phyloP scores from a whole-genome alignment of 75 land plant genomes.

The Azolla pinnata region DNA sequence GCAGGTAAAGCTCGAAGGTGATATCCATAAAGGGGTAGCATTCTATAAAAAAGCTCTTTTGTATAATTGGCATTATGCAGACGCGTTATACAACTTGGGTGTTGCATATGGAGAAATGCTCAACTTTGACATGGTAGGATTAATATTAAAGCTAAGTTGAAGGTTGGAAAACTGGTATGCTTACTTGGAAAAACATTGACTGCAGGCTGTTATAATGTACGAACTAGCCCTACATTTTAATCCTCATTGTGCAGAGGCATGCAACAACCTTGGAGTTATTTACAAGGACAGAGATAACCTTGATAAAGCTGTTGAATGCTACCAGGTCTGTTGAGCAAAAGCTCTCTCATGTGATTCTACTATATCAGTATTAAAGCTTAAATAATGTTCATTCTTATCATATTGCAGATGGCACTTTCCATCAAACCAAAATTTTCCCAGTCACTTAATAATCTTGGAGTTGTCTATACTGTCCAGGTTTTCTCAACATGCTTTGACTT shows the following conservation, averaged over 20 bases:
- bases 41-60: conserved; percentile 84
- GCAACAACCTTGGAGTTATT: conserved; percentile 95
- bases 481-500: too few species aligned
- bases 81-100: conserved; percentile 97
- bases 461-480: conserved; percentile 99
- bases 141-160: too few species aligned
- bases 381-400: background rate
- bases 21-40: conserved; percentile 81
- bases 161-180: too few species aligned
- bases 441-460: conserved; percentile 95
- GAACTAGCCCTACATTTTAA: conserved; percentile 96
- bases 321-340: too few species aligned
- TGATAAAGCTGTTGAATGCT: conserved; percentile 96
- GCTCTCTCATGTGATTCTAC: too few species aligned
- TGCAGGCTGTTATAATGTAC: conserved; percentile 96
- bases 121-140: conserved; percentile 82
- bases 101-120: conserved; percentile 98
- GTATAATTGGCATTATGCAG: conserved; percentile 99
- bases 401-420: conserved; percentile 67
- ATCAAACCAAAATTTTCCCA: conserved; percentile 92
- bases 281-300: conserved; percentile 94
- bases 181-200: too few species aligned
- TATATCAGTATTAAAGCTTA: too few species aligned
- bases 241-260: conserved; percentile 95
- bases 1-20: conserved; percentile 96